Conservation (phyloP, 768 basidiomycete genomes). For the Candolleomyces aberdarensis region DNA sequence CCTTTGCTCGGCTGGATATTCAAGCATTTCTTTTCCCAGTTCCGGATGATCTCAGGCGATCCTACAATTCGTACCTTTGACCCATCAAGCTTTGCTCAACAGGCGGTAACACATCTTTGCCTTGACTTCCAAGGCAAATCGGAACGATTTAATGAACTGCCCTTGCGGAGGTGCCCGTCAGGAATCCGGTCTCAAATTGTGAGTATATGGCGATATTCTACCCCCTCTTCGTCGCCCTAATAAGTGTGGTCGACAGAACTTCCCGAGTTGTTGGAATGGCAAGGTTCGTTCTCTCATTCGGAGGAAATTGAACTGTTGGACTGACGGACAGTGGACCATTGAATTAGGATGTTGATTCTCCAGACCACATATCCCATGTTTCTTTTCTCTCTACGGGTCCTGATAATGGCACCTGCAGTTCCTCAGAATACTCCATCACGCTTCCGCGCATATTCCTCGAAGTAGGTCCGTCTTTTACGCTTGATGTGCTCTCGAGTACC, state of each 20-base stretch:
- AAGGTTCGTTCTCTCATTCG: conserved; percentile 13
- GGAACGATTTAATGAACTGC: conserved; percentile 27
- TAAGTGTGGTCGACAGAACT: conserved; percentile 13
- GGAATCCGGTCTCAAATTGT: conserved; percentile 36
- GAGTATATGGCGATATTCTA: conserved; percentile 8
- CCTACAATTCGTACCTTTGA: conserved; percentile 31
- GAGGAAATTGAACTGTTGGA: not conserved
- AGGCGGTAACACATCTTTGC: conserved; percentile 37
- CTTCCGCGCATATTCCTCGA: conserved; percentile 44
- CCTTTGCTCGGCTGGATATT: not conserved
- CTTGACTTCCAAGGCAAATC: conserved; percentile 35
- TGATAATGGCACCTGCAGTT: conserved; percentile 36
- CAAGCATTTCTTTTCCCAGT: conserved; percentile 16
- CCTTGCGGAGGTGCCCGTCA: conserved; percentile 28
- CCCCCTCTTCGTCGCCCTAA: not conserved
- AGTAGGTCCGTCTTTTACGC: conserved; percentile 14
- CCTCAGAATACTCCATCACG: conserved; percentile 33
- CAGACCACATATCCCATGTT: conserved; percentile 38
- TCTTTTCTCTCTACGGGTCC: conserved; percentile 37
- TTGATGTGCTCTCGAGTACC: not conserved
- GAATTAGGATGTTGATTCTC: conserved; percentile 34
- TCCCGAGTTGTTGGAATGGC: conserved; percentile 37
- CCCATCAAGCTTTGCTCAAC: conserved; percentile 30
- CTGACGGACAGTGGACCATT: not conserved
- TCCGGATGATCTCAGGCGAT: conserved; percentile 39